A percentile compares a stretch with the other conserved stretches of the same genome.
Evolutionary conservation across 176 grass and related monocot genomes (phyloP).

Genomic region (Avena insularis): DNA sequence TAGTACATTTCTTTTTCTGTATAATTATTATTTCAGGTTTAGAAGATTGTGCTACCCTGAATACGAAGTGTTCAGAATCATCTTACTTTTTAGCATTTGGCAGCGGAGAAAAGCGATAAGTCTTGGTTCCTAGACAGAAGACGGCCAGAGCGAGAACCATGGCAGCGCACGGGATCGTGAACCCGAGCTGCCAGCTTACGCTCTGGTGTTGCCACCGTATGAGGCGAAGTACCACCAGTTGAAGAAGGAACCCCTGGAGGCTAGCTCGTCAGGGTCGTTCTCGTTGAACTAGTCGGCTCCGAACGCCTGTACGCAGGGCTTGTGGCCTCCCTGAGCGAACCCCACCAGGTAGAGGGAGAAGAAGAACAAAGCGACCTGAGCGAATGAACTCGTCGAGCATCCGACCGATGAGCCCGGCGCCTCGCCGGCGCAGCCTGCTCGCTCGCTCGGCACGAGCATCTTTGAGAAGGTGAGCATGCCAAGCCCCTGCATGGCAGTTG

Average conservation of each 20-base stretch:
- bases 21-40: background rate
- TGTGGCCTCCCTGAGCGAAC: no score
- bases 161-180: conserved; percentile 47
- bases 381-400: background rate
- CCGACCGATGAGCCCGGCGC: background rate
- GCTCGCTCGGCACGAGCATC: conserved; percentile 23
- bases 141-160: conserved; percentile 49
- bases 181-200: conserved; percentile 54
- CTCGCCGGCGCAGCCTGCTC: background rate
- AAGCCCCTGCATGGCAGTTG: conserved; percentile 32
- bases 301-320: no score
- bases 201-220: conserved; percentile 31
- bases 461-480: conserved; percentile 57
- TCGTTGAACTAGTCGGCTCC: no score
- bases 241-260: background rate
- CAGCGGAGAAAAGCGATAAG: conserved; percentile 46
- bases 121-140: conserved; percentile 48
- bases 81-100: background rate
- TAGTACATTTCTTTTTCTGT: no score
- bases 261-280: no score
- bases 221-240: conserved; percentile 65
- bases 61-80: conserved; percentile 9
- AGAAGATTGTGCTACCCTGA: background rate
- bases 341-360: conserved; percentile 52
- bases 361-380: conserved; percentile 52